Evolutionary conservation across 1,284 basidiomycete genomes (phyloP).

Genomic region (Austroboletus olivaceoglutinosus): DNA sequence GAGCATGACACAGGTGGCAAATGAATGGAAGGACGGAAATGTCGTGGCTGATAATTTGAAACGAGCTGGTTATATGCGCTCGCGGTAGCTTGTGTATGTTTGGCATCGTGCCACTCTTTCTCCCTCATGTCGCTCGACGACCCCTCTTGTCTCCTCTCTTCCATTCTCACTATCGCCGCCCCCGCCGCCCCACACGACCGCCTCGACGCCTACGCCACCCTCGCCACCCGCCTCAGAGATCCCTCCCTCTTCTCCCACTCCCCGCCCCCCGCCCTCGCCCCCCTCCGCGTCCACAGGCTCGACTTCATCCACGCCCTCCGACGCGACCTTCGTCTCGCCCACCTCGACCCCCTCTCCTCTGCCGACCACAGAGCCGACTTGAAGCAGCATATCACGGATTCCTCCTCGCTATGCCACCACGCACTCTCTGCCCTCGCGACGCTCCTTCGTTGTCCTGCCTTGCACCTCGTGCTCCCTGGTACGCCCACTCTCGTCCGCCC

Average conservation of each 20-base stretch:
- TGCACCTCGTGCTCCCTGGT: conserved; percentile 51
- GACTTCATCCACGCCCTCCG: conserved; percentile 41
- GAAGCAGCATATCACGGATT: conserved; percentile 40
- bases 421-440: conserved; percentile 49
- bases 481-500: conserved; percentile 36
- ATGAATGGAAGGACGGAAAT: background rate
- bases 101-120: background rate
- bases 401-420: conserved; percentile 46
- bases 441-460: conserved; percentile 43
- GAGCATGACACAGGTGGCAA: too few relatives aligned
- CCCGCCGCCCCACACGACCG: conserved; percentile 48
- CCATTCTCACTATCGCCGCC: conserved; percentile 48
- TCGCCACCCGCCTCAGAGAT: conserved; percentile 43
- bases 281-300: conserved; percentile 28
- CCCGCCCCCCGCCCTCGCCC: conserved; percentile 34
- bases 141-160: conserved; percentile 39
- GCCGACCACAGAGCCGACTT: conserved; percentile 34
- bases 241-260: conserved; percentile 13
- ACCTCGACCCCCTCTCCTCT: conserved; percentile 37
- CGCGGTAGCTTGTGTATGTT: too few relatives aligned
- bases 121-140: conserved; percentile 4
- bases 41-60: too few relatives aligned
- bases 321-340: conserved; percentile 47
- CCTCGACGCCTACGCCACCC: conserved; percentile 54
- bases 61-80: too few relatives aligned